These are phyloP conservation scores for Solanum bulbocastanum DNA, from an alignment of 257 asterid genomes.

Conservation along the genomic window DNA sequence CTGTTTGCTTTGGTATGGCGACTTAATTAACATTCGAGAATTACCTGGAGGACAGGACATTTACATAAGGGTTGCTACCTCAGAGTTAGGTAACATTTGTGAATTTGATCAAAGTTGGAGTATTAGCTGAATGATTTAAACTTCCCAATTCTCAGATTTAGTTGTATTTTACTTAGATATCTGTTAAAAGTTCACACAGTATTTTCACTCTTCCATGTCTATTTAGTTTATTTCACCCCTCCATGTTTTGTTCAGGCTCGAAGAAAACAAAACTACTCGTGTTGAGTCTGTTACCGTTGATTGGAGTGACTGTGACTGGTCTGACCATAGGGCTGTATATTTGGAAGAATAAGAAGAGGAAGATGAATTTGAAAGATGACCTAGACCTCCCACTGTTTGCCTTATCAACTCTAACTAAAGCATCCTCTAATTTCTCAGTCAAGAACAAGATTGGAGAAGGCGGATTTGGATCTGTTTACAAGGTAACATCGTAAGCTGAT, in stretches of 20 bases:
- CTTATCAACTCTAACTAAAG: slow-evolving; percentile 7
- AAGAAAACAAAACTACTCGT: background rate
- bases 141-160: background rate
- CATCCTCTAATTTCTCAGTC: slow-evolving; percentile 12
- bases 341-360: background rate
- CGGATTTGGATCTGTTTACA: slow-evolving; percentile 25
- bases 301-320: background rate
- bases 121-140: background rate
- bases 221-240: background rate
- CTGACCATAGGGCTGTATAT: background rate
- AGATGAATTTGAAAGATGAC: background rate
- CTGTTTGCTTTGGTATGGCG: slow-evolving; percentile 27
- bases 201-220: background rate
- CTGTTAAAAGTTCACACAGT: background rate
- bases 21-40: slow-evolving; percentile 13
- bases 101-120: background rate
- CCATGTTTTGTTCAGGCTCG: background rate
- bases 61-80: background rate
- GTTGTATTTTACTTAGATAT: background rate
- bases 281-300: background rate
- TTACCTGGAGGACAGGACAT: slow-evolving; percentile 1
- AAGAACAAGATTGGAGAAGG: slow-evolving; percentile 20
- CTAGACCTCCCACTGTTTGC: slow-evolving; percentile 15
- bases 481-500: background rate
- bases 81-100: background rate